Evolutionary conservation across 345 rosid species (phyloP), one percentile per base, ranked within the genome.

Genomic region (Clausena lansium): DNA sequence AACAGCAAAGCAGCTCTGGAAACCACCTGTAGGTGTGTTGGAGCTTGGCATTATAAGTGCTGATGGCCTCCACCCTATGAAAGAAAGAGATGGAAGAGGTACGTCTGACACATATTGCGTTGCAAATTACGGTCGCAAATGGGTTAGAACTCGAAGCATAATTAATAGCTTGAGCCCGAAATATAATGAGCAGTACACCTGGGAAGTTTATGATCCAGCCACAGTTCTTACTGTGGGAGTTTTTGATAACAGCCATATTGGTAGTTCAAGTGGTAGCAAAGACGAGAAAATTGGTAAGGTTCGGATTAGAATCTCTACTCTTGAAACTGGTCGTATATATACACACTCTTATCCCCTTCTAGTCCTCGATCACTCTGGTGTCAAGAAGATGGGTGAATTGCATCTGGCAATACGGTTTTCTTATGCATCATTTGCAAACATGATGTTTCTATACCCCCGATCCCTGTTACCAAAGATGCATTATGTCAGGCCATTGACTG

Each of bases 151-250:
- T 1, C 85, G 99, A 20, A 97, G 98, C 6, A 85, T 94, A 58
- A 85, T 87, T 20, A 75, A 86, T 83, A 88, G 88, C 87, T 84
- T 89, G 74, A 91, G 77, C 55, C 98, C 99, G 45, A 91, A 84
- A 81, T 93, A 90, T 88, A 97, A 97, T 54, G 99, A 94, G 88
- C 99, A 97, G 81, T 91, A 97, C 79, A 88, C 93, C 1, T 97
- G 99, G 98, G 99, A 97, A 87, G 99, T 94, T 67, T 89, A 81
- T 72, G 99, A 97, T 84, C 93, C 94, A 9, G 92, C 98, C 33
- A 97, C 99, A 0, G 94, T 97, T 27, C 86, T 97, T n/a, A 91
- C 95, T 4, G 81, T 97, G 59, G 98, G 98, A 33, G 97, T 91
- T 9, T 97, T 93, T 78, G 98, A 97, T 80, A 94, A 89, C 79